phyloP scores from a whole-genome alignment of 208 protist species.

The Wallacemonas sp. region DNA sequence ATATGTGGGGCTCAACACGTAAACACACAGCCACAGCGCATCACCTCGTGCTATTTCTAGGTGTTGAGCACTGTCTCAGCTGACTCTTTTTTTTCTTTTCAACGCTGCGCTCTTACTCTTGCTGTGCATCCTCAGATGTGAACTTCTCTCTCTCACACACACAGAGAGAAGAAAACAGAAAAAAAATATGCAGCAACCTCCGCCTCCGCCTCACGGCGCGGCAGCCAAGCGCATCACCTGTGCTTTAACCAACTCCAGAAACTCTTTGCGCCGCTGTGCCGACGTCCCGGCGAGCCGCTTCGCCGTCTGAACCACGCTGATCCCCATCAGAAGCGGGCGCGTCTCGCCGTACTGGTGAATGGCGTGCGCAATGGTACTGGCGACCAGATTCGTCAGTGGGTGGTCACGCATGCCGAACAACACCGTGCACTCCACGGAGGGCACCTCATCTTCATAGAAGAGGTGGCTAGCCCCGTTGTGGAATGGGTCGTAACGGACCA shows the following conservation, averaged over 20 bases:
- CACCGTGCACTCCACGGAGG: slow-evolving; percentile 42
- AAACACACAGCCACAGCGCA: no score
- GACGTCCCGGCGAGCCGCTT: slow-evolving; percentile 24
- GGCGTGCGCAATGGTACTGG: slow-evolving; percentile 45
- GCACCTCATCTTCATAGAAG: slow-evolving; percentile 36
- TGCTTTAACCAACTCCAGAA: slow-evolving; percentile 35
- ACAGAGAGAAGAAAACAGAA: no score
- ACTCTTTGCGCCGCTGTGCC: slow-evolving; percentile 23
- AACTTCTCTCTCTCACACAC: background rate
- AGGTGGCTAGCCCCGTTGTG: slow-evolving; percentile 15
- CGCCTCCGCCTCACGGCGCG: background rate
- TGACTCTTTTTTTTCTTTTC: no score
- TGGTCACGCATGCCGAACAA: slow-evolving; percentile 78
- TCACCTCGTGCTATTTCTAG: no score
- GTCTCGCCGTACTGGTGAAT: slow-evolving; percentile 46
- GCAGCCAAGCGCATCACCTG: slow-evolving; percentile 33
- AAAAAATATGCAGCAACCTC: no score
- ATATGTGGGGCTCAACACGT: no score
- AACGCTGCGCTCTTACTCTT: no score
- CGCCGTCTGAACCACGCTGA: slow-evolving; percentile 56
- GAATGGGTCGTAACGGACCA: slow-evolving; percentile 52
- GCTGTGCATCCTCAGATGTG: no score
- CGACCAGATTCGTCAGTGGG: slow-evolving; percentile 71
- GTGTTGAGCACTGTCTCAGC: no score
- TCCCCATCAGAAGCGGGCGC: slow-evolving; percentile 57